Percentiles rank a stretch among this genome's conserved stretches.
Evolutionary conservation across 768 basidiomycete genomes (phyloP).

Genomic region (Suillus bovinus): DNA sequence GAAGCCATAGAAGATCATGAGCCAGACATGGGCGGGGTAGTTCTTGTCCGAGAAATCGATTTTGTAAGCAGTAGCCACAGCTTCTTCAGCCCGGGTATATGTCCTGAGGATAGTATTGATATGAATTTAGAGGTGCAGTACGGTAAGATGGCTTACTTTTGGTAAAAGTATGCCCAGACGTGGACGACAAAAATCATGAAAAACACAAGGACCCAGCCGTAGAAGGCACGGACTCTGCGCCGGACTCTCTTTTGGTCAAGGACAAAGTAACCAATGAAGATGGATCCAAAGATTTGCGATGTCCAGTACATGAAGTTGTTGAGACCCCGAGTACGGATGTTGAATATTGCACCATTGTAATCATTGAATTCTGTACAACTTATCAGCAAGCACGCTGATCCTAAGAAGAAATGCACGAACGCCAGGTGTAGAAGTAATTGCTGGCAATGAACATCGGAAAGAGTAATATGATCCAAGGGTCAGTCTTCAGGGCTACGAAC

Average conservation of each 20-base stretch:
- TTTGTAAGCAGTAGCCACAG: conserved; percentile 37
- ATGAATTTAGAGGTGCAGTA: neutral
- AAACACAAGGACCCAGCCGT: conserved; percentile 67
- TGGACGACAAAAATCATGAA: conserved; percentile 68
- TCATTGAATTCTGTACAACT: conserved; percentile 69
- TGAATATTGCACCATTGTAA: conserved; percentile 76
- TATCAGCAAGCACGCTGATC: conserved; percentile 3
- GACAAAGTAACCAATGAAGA: conserved; percentile 63
- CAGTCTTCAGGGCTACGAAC: conserved; percentile 64
- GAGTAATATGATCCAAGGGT: conserved; percentile 71
- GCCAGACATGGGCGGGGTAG: conserved; percentile 58
- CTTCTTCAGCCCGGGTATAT: conserved; percentile 55
- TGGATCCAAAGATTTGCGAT: conserved; percentile 73
- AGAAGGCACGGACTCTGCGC: conserved; percentile 70
- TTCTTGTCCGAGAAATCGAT: conserved; percentile 60
- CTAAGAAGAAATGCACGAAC: conserved; percentile 39
- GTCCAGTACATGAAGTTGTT: conserved; percentile 83
- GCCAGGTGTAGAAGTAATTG: conserved; percentile 88
- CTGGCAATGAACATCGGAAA: conserved; percentile 87
- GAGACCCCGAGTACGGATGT: conserved; percentile 75
- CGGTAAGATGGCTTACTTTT: conserved; percentile 46
- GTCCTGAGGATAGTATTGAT: conserved; percentile 29
- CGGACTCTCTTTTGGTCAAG: conserved; percentile 59
- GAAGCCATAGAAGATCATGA: conserved; percentile 75
- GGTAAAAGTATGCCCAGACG: conserved; percentile 79